A percentile compares a stretch with the other conserved stretches of the same genome.
phyloP scores from a whole-genome alignment of 306 rosid genomes.

The Prunus davidiana region DNA sequence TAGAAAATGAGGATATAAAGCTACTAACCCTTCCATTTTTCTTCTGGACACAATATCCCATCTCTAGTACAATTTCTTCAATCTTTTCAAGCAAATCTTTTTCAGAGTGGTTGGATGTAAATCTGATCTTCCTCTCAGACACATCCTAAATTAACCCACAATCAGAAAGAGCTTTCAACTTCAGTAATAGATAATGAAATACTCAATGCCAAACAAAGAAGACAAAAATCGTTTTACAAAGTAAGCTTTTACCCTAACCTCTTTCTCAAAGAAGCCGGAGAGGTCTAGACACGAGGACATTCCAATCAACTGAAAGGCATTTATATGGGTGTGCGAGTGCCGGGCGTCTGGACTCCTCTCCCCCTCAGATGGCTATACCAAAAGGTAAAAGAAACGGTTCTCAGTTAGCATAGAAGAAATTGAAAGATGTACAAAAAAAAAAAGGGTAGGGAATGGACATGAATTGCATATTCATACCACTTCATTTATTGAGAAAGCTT shows the following conservation, averaged over 20 bases:
- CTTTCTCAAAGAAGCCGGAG: constrained; percentile 92
- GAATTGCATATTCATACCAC: constrained; percentile 33
- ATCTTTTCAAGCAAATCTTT: constrained; percentile 68
- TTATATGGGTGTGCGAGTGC: constrained; percentile 51
- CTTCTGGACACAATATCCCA: constrained; percentile 75
- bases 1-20: neutral
- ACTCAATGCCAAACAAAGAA: neutral
- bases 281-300: constrained; percentile 93
- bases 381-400: constrained; percentile 6
- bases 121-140: constrained; percentile 90
- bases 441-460: neutral
- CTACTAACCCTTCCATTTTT: constrained; percentile 74
- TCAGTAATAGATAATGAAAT: neutral
- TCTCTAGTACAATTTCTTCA: constrained; percentile 60
- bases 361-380: constrained; percentile 48
- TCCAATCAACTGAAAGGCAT: constrained; percentile 92
- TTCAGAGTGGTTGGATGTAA: constrained; percentile 70
- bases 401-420: constrained; percentile 12
- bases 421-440: neutral
- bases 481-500: constrained; percentile 53
- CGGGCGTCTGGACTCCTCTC: constrained; percentile 30
- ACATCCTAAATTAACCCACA: constrained; percentile 46
- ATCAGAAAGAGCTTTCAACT: neutral
- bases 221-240: neutral
- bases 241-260: constrained; percentile 46